Base-by-base conservation (phyloP, 2,329 filamentous ascomycete species). In the Colletotrichum lupini region DNA sequence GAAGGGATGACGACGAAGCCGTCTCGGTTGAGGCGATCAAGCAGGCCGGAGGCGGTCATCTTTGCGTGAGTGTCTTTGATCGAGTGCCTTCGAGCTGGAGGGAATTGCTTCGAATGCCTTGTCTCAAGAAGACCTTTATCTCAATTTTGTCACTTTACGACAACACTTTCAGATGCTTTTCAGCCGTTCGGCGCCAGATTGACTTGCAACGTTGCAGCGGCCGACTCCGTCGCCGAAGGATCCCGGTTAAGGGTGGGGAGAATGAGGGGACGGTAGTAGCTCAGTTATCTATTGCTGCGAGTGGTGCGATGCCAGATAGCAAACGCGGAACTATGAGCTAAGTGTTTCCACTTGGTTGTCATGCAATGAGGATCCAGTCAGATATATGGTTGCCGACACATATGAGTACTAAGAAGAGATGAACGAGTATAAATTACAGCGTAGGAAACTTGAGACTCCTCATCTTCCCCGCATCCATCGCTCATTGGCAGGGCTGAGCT, bases 1-100 rank as follows among this genome's bases (percentile, higher is more conserved):
- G 88, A 88, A 53, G 90, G 92, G 78, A 97, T 87, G 68, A 93
- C 83, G 61, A 96, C 92, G 86, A 92, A 97, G 82, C 95, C 95
- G 81, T 97, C 89, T 66, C 85, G 85, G 75, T 91, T 87, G 76
- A 96, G 92, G 72, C 87, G 81, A 74, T 86, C 83, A 65, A 87
- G 84, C 66, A 90, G 83, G 26, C 19, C 46, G 28, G 59, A 59
- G 12, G 30, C 22, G 7, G 60, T 24, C 74, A 75, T 74, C 4
- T 22, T 49, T 69, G 52, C 19, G 3, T 59, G 26, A 9, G 26
- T 42, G n/a, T 5, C 6, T n/a, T 22, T 59, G 55, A 16, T 19
- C 4, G 12, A 8, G 6, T 28, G 1, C 6, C n/a, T 12, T 19
- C 5, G 49, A n/a, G 30, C 32, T n/a, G 8, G n/a, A 1, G 16